phyloP scores from a whole-genome alignment of 352 stramenopile genomes.

The Blastocystis sp. region DNA sequence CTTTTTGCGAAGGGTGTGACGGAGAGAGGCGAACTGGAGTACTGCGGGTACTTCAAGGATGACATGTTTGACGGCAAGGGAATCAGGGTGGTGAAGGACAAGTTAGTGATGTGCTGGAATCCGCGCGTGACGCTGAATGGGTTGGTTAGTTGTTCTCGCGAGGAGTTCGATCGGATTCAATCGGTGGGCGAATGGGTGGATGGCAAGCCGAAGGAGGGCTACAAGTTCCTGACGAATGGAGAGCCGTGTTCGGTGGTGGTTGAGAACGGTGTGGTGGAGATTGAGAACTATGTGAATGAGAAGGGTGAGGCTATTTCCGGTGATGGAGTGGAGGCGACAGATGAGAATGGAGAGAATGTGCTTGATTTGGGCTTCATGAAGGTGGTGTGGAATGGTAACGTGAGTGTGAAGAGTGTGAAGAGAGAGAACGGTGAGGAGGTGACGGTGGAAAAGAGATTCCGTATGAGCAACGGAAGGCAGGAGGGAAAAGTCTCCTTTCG shows the following conservation, averaged over 20 bases:
- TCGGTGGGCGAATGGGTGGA: too few species aligned
- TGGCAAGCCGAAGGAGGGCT: background rate
- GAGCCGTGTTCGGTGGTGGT: background rate
- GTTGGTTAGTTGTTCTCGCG: too few species aligned
- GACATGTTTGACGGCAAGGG: constrained; percentile 5
- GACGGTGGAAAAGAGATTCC: background rate
- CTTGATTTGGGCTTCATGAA: constrained; percentile 4
- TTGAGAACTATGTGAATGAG: background rate
- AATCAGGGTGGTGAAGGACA: background rate
- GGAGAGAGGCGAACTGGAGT: background rate
- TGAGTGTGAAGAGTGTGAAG: background rate
- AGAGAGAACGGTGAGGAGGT: too few species aligned
- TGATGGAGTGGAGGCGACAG: background rate
- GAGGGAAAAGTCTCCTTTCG: background rate
- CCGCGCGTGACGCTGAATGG: too few species aligned
- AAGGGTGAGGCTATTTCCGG: background rate
- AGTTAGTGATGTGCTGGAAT: background rate
- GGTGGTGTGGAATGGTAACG: background rate
- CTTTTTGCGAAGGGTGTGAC: background rate
- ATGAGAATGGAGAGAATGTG: background rate
- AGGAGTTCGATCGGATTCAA: too few species aligned
- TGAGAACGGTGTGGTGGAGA: background rate
- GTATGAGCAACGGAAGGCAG: background rate
- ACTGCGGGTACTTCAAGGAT: constrained; percentile 39
- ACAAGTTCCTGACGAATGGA: background rate